These are phyloP conservation scores for Endothia cerciana DNA, from an alignment of 2,329 filamentous ascomycete genomes.

Conservation along the genomic window DNA sequence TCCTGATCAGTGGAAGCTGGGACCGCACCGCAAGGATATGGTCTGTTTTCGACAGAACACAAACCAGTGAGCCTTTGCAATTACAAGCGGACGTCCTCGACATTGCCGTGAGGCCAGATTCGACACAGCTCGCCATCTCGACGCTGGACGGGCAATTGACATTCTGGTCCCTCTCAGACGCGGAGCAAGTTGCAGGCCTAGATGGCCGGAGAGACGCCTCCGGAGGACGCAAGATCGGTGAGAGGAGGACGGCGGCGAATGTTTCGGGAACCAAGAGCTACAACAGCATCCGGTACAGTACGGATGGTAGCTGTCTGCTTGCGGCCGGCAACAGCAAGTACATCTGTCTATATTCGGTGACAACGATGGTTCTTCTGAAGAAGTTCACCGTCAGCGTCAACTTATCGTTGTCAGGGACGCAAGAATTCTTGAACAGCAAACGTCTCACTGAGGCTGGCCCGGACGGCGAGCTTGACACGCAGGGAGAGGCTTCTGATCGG, in stretches of 20 bases:
- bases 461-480: conserved; percentile 79
- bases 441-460: conserved; percentile 90
- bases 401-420: conserved; percentile 91
- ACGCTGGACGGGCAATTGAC: conserved; percentile 92
- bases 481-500: conserved; percentile 84
- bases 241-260: conserved; percentile 90
- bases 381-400: conserved; percentile 97
- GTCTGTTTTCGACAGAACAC: conserved; percentile 92
- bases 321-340: conserved; percentile 98
- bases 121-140: conserved; percentile 86
- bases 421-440: conserved; percentile 95
- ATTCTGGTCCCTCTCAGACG: conserved; percentile 92
- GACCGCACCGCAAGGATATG: conserved; percentile 94
- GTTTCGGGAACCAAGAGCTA: conserved; percentile 89
- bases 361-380: conserved; percentile 86
- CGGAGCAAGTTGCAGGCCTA: conserved; percentile 80
- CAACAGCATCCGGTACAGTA: conserved; percentile 84
- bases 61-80: conserved; percentile 92
- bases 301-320: conserved; percentile 87
- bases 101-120: conserved; percentile 87
- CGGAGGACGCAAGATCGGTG: conserved; percentile 84
- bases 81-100: conserved; percentile 88
- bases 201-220: conserved; percentile 92
- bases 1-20: conserved; percentile 92
- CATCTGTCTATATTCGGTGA: conserved; percentile 95